Evolutionary conservation across 441 rosid species (phyloP), one percentile per base, ranked within the genome.

Genomic region (Mallotus japonicus): DNA sequence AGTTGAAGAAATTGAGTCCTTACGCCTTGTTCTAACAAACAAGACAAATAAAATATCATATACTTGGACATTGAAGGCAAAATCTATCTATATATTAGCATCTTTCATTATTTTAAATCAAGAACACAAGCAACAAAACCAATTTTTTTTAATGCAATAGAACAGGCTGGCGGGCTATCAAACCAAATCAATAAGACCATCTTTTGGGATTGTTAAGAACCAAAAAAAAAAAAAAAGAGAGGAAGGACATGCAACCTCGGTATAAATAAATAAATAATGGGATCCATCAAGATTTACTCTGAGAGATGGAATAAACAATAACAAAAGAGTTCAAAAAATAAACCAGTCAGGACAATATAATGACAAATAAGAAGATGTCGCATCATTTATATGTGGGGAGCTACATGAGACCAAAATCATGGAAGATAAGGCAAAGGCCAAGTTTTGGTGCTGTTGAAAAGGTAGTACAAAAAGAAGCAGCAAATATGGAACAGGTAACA

Each of bases 291-390:
- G 54, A 61, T 51, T 61, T 60, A 47, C 8, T 15, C 4, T 37
- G 6, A 37, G 51, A 50, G 65, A 32, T 49, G 6, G 72, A 67
- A 59, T 51, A 74, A 67, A 68, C 34, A 75, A 69, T 37, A 44
- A 40, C 24, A 47, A 37, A 37, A 14, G 19, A 12, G 34, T 10
- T 15, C 4, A 37, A 53, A 71, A 71, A 15, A 12, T 17, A 0
- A 50, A n/a, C 13, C 28, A 50, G 20, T 20, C 51, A 72, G 46
- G 12, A 50, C 51, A 16, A 4, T 3, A 44, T 8, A 70, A 47
- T 3, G 37, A 62, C 22, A 51, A 37, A 24, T 73, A 54, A 24
- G 57, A 55, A 17, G 44, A 64, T 8, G 76, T 32, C n/a, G 55
- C 22, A 60, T 54, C 55, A 44, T 55, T 11, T 40, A 42, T 34